Conservation (phyloP, 371 early-diverging fungal genomes). For the Mortierella sp. region DNA sequence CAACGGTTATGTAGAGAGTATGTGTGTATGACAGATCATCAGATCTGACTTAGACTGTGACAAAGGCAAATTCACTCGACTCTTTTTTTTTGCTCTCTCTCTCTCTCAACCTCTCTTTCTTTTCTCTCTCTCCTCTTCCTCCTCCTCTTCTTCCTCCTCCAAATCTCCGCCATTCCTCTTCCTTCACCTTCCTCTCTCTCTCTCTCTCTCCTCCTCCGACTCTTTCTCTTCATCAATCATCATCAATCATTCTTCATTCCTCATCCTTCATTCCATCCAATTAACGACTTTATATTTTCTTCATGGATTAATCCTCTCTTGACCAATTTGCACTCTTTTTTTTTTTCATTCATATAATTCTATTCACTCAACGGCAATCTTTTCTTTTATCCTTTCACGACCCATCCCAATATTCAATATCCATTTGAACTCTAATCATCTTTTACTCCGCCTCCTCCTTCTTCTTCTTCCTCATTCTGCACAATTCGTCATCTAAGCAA, state of each 20-base stretch:
- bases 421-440: constrained; percentile 13
- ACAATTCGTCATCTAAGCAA: no score
- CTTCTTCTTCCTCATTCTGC: background rate
- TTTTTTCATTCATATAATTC: background rate
- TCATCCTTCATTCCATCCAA: background rate
- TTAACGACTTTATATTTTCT: no score
- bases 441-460: background rate
- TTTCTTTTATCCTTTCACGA: constrained; percentile 19
- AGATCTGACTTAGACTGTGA: no score
- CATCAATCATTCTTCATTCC: no score
- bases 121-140: background rate
- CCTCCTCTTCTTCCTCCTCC: background rate
- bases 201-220: constrained; percentile 1
- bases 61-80: background rate
- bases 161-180: background rate
- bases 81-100: background rate
- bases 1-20: no score
- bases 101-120: background rate
- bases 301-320: background rate
- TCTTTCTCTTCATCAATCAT: no score
- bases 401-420: constrained; percentile 20
- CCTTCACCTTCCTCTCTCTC: background rate
- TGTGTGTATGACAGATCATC: no score
- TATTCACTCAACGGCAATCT: no score
- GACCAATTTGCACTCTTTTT: constrained; percentile 2